Evolutionary conservation across 495 filamentous ascomycete species (phyloP).

Genomic region (Durotheca rogersii): DNA sequence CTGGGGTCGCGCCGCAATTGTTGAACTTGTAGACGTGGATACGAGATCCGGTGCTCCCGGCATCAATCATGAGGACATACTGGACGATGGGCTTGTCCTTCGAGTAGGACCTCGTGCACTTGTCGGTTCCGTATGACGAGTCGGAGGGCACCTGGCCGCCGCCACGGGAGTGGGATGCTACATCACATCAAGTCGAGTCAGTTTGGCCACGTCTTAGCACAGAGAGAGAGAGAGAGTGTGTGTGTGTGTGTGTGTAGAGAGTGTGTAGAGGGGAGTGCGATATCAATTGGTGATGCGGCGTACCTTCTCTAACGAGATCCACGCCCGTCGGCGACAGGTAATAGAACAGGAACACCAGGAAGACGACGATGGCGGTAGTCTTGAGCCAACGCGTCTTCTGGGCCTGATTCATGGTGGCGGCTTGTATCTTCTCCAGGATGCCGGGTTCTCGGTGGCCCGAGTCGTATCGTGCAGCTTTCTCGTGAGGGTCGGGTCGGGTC

Average conservation of each 20-base stretch:
- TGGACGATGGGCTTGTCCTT: conserved; percentile 89
- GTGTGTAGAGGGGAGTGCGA: no score
- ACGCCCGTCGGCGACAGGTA: conserved; percentile 65
- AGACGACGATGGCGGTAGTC: conserved; percentile 73
- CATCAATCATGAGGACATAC: conserved; percentile 98
- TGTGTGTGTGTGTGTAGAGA: no score
- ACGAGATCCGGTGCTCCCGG: conserved; percentile 93
- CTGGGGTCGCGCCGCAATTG: conserved; percentile 94
- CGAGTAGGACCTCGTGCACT: conserved; percentile 79
- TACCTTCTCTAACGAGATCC: conserved; percentile 48
- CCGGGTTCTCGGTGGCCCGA: conserved; percentile 43
- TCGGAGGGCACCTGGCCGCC: conserved; percentile 58
- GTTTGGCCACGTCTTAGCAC: conserved; percentile 6
- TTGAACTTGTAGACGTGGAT: conserved; percentile 99
- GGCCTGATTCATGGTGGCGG: conserved; percentile 65
- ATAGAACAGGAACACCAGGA: conserved; percentile 72
- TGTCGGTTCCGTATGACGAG: conserved; percentile 60
- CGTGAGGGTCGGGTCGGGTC: conserved; percentile 56
- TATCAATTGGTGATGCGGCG: conserved; percentile 6
- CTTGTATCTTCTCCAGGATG: conserved; percentile 51
- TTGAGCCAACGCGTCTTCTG: conserved; percentile 79
- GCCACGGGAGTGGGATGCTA: conserved; percentile 40
- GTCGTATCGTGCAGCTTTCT: conserved; percentile 57
- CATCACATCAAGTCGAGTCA: not conserved
- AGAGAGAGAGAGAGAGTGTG: no score